Percentiles rank a stretch among this genome's conserved stretches.
Conservation (phyloP, 1,284 basidiomycete genomes). For the Somion occarium region DNA sequence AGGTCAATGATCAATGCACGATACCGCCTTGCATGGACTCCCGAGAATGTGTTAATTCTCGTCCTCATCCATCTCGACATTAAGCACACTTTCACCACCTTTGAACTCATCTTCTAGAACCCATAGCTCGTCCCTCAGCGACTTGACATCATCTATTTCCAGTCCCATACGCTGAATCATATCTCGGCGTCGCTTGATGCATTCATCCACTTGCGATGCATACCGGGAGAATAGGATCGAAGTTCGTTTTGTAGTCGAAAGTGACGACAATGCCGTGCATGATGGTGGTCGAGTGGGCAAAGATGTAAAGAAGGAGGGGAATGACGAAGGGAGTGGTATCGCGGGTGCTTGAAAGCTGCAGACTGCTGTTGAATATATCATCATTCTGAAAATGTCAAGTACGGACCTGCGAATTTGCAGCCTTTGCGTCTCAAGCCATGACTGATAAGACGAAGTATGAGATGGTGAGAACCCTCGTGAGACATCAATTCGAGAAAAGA, state of each 20-base stretch:
- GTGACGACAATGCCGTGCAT: conserved; percentile 15
- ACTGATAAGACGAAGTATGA: too few species aligned
- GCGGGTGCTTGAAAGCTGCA: conserved; percentile 24
- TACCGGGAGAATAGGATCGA: conserved; percentile 23
- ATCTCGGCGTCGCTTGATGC: conserved; percentile 24
- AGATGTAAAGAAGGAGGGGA: conserved; percentile 23
- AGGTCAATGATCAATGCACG: too few species aligned
- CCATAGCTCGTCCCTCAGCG: conserved; percentile 29
- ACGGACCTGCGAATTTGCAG: too few species aligned
- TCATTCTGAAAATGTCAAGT: background rate
- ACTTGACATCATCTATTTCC: conserved; percentile 29
- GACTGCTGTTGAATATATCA: background rate
- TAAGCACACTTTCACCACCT: conserved; percentile 15
- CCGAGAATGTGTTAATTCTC: too few species aligned
- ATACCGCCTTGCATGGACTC: too few species aligned
- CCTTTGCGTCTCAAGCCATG: too few species aligned
- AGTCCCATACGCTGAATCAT: conserved; percentile 23
- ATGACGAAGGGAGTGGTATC: conserved; percentile 26
- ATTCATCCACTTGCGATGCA: conserved; percentile 23
- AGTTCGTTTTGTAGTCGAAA: conserved; percentile 20
- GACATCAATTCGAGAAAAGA: conserved; percentile 44
- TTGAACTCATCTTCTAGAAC: conserved; percentile 27
- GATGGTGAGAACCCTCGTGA: conserved; percentile 54
- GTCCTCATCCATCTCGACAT: too few species aligned
- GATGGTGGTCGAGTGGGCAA: conserved; percentile 8